Base-by-base conservation (phyloP, 2,329 filamentous ascomycete genomes). In the Alternaria brassicae region DNA sequence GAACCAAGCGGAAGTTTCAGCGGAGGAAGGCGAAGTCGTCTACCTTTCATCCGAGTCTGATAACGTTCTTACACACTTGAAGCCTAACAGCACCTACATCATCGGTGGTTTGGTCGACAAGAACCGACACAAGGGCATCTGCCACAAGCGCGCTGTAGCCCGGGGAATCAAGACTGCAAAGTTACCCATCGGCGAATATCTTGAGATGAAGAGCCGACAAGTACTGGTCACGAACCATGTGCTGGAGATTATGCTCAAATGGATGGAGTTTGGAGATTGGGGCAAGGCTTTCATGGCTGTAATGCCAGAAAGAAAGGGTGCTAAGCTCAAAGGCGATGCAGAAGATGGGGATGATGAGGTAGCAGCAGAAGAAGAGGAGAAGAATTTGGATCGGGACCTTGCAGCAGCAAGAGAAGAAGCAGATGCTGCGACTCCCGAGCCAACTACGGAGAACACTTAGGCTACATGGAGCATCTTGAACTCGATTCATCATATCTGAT, bases 191-290 rank as follows among this genome's bases (percentile, higher is more conserved):
- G 92, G 93, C n/a, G 89, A 98, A 63, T 98, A 92, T 77, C 89
- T 99, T 83, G 86, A 92, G 64, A 96, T 99, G 91, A 86, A 89
- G 56, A 93, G 90, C 69, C 87, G 95, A 30, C 88, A 90, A 69
- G 91, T 99, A 4, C 81, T 99, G 57, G 89, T 94, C 3, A 97
- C 94, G 7, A 99, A 98, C 74, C 95, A 99, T 73, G 95, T 99
- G 1, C 87, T 95, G 45, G 94, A 98, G 79, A 98, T 99, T 63
- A 97, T 99, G 92, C 81, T 97, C 44, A 89, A 88, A 66, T 99
- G 93, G 93, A 79, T 99, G 54, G 92, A 97, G 78, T 87, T 87
- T 48, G 91, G 91, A 2, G 91, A 98, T 76, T 99, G 95, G 95
- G 93, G 90, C 1, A 83, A 91, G 72, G 93, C 95, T 0, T 99